phyloP scores from a whole-genome alignment of 1,139 yeast species.

The Blastobotrys petasosporus region DNA sequence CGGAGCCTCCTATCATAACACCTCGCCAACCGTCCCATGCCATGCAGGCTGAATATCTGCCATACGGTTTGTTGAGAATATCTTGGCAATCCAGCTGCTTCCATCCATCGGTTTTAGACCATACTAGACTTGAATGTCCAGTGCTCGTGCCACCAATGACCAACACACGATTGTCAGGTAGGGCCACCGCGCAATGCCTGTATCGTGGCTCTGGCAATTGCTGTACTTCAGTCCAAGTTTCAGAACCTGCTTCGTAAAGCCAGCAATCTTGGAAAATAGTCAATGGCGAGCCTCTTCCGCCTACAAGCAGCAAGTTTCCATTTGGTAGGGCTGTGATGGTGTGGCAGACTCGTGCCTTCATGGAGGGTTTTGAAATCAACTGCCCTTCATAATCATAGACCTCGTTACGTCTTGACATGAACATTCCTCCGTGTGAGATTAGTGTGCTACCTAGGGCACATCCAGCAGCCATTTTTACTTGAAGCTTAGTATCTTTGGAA shows the following conservation, averaged over 20 bases:
- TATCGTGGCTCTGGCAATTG: slow-evolving; percentile 44
- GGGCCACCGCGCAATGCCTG: slow-evolving; percentile 47
- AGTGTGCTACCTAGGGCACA: slow-evolving; percentile 31
- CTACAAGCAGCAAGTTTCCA: slow-evolving; percentile 42
- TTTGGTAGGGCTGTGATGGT: slow-evolving; percentile 38
- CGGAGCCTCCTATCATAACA: slow-evolving; percentile 50
- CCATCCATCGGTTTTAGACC: slow-evolving; percentile 23
- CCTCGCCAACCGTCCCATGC: slow-evolving; percentile 37
- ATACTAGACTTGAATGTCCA: slow-evolving; percentile 24
- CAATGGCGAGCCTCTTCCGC: slow-evolving; percentile 67
- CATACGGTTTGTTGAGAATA: slow-evolving; percentile 1
- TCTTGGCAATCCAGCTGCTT: slow-evolving; percentile 8
- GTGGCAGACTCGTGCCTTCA: slow-evolving; percentile 55
- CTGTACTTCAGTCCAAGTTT: slow-evolving; percentile 36
- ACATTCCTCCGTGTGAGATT: slow-evolving; percentile 51
- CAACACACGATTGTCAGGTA: slow-evolving; percentile 37
- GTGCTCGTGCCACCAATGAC: slow-evolving; percentile 48
- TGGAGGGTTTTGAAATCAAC: no score
- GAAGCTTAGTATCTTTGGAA: neutral
- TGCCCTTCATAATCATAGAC: slow-evolving; percentile 17
- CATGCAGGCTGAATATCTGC: slow-evolving; percentile 29
- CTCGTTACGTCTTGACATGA: slow-evolving; percentile 39
- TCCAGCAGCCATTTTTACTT: slow-evolving; percentile 44
- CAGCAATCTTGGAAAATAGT: slow-evolving; percentile 41
- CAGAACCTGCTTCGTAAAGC: slow-evolving; percentile 21